Base-by-base conservation (phyloP, 1,284 basidiomycete genomes). In the Pseudozyma tsukubaensis region DNA sequence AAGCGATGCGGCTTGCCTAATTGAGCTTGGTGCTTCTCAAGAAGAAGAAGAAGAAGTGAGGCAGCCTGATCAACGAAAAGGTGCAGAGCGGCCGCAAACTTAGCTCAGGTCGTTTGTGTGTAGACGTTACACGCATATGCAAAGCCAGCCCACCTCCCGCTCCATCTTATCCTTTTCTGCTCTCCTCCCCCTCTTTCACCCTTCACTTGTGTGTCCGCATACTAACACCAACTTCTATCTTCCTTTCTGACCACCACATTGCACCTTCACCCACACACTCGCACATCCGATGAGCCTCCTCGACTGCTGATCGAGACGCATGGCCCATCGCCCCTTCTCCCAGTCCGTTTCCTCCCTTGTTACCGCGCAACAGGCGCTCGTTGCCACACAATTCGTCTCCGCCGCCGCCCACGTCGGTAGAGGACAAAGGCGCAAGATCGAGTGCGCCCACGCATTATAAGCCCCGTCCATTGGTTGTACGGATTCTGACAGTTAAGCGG, bases 261-360 rank as follows among this genome's bases (percentile, higher is more conserved):
- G 10, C 44, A 4, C 10, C 19, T 45, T 6, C 18, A 12, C 14
- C 21, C 29, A 43, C 50, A 18, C 50, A 34, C 39, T 44, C 51
- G 35, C 16, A 62, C 52, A 51, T 59, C 54, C 43, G 63, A 66
- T 62, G 69, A 48, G 69, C 69, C 69, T 72, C 69, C 69, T 66
- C 61, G 50, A 59, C 58, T 58, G 21, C 40, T 58, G 55, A 59
- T 36, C 29, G 67, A 69, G 67, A 69, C 67, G 67, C 42, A 59
- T 69, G 67, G 60, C 60, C 47, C 67, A 59, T 63, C 67, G 44
- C n/a, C 36, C 53, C 29, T 29, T 37, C 19, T n/a, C 19, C 24
- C 18, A 16, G 32, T 40, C 24, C 24, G 19, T 42, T 24, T 54
- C 13, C 51, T 7, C 48, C 7, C 8, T 50, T 40, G 24, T 29